Evolutionary conservation across 139 green algal genomes (phyloP).

Genomic region (Ettlia oleoabundans): DNA sequence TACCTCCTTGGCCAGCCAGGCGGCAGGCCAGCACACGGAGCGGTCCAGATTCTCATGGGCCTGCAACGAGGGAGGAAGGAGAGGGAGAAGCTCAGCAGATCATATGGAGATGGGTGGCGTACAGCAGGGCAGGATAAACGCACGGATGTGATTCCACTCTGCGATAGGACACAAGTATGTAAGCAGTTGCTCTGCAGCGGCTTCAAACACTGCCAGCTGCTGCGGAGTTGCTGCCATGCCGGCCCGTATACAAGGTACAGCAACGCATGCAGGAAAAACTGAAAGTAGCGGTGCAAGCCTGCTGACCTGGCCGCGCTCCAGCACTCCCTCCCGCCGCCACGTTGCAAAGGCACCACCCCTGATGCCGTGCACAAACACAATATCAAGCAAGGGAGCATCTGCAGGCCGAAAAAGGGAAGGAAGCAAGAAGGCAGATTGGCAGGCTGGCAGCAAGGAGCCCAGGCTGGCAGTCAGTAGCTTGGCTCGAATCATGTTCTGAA

Average conservation of each 20-base stretch:
- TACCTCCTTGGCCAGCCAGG: constrained; percentile 71
- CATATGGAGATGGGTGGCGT: neutral
- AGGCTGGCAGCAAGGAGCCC: neutral
- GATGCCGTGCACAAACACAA: constrained; percentile 94
- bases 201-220: too few relatives aligned
- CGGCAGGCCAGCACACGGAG: constrained; percentile 65
- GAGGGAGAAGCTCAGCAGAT: neutral
- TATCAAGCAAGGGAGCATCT: constrained; percentile 66
- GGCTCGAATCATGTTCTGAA: too few relatives aligned
- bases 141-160: too few relatives aligned
- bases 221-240: too few relatives aligned
- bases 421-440: neutral
- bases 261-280: too few relatives aligned
- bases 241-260: too few relatives aligned
- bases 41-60: constrained; percentile 38
- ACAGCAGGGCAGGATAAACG: neutral
- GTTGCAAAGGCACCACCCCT: constrained; percentile 86
- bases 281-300: neutral
- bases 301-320: constrained; percentile 23
- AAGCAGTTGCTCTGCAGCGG: too few relatives aligned
- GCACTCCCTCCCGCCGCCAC: constrained; percentile 62
- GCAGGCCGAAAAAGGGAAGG: neutral
- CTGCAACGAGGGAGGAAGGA: neutral
- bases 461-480: too few relatives aligned
- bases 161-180: too few relatives aligned